These are phyloP conservation scores for Prunus kanzakura DNA, from an alignment of 306 rosid genomes.

Conservation along the genomic window DNA sequence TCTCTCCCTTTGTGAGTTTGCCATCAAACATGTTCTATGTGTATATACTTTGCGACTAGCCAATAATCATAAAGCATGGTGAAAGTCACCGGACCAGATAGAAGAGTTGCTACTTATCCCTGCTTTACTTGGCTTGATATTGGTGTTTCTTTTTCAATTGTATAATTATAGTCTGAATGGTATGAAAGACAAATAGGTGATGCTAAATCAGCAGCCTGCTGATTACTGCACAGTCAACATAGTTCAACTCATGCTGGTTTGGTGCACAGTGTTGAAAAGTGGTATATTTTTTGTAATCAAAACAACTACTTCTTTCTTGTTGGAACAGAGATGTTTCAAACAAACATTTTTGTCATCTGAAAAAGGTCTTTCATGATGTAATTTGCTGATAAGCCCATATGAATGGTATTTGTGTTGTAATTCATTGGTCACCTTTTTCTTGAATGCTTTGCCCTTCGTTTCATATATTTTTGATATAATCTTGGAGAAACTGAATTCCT, in stretches of 20 bases:
- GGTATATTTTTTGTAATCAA: too few relatives aligned
- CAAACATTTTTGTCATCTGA: neutral
- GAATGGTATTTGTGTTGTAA: neutral
- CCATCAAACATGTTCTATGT: neutral
- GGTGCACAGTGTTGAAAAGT: too few relatives aligned
- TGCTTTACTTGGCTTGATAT: neutral
- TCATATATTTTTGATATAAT: neutral
- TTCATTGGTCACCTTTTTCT: neutral
- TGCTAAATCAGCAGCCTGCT: too few relatives aligned
- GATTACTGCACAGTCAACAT: too few relatives aligned
- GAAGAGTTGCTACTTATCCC: neutral
- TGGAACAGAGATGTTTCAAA: neutral
- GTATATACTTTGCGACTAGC: neutral
- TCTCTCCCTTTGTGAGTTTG: neutral
- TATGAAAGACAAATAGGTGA: too few relatives aligned
- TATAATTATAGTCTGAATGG: too few relatives aligned
- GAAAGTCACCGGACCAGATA: neutral
- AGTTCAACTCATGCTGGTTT: too few relatives aligned
- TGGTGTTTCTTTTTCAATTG: neutral
- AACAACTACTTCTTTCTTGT: too few relatives aligned
- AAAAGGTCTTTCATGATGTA: neutral
- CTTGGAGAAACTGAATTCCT: neutral
- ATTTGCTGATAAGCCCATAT: neutral
- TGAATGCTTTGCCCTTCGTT: neutral
- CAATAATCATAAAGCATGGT: neutral